Conservation (phyloP, 805 yeast genomes). For the Cyberlindnera maritima region DNA sequence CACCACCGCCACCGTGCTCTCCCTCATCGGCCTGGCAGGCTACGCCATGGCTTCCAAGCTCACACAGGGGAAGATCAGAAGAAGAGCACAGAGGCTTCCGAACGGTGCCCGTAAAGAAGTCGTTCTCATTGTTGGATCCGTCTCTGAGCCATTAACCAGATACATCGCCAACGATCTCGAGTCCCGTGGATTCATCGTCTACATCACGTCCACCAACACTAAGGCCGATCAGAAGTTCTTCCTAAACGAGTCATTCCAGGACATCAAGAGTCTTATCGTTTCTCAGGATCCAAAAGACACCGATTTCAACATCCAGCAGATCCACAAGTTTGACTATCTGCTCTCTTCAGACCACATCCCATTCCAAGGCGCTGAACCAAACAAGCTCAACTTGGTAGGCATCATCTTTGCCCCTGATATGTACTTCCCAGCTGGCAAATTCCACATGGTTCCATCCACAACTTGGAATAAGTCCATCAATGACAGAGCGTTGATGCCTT, state of each 20-base stretch:
- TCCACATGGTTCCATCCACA: conserved; percentile 49
- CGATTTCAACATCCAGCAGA: conserved; percentile 40
- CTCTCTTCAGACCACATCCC: conserved; percentile 56
- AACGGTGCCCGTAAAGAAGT: conserved; percentile 79
- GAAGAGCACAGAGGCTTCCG: conserved; percentile 60
- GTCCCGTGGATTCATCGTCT: conserved; percentile 77
- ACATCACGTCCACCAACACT: conserved; percentile 50
- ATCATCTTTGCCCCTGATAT: conserved; percentile 70
- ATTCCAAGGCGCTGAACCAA: conserved; percentile 56
- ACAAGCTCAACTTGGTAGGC: conserved; percentile 56
- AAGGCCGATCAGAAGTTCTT: conserved; percentile 39
- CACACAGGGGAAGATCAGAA: conserved; percentile 19
- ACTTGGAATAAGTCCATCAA: conserved; percentile 50
- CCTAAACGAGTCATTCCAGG: conserved; percentile 60
- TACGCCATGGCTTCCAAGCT: background rate
- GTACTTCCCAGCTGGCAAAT: conserved; percentile 64
- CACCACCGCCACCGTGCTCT: conserved; percentile 2
- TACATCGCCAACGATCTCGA: conserved; percentile 72
- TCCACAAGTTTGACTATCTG: conserved; percentile 47
- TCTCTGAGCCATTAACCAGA: conserved; percentile 69
- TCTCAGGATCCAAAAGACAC: conserved; percentile 39
- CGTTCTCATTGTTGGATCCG: conserved; percentile 71
- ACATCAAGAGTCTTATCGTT: conserved; percentile 63
- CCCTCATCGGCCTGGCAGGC: conserved; percentile 7
- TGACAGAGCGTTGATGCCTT: conserved; percentile 45